Evolutionary conservation across 768 basidiomycete species (phyloP).

Genomic region (Leucosporidium yakuticum): DNA sequence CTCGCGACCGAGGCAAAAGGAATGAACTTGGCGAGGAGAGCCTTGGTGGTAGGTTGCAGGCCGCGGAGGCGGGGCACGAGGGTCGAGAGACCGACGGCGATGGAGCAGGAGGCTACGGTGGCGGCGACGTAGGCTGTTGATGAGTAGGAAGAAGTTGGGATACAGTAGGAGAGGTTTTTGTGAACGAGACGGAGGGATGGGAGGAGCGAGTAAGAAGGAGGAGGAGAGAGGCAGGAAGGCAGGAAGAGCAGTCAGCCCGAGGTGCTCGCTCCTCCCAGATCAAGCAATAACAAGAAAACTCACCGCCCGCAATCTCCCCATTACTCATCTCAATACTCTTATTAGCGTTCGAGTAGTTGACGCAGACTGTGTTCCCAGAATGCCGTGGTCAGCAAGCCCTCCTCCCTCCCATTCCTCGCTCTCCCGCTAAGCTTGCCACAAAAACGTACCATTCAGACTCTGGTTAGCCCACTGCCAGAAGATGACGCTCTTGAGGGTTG

Average conservation of each 20-base stretch:
- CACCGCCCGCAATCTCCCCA: slow-evolving; percentile 43
- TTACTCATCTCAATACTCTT: slow-evolving; percentile 45
- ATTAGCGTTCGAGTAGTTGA: slow-evolving; percentile 47
- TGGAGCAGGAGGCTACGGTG: slow-evolving; percentile 44
- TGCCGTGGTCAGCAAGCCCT: neutral
- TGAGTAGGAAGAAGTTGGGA: neutral
- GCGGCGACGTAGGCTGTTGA: slow-evolving; percentile 45
- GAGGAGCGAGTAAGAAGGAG: neutral
- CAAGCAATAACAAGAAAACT: slow-evolving; percentile 2
- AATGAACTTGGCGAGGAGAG: slow-evolving; percentile 37
- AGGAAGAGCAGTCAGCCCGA: neutral
- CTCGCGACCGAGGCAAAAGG: slow-evolving; percentile 47
- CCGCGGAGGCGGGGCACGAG: slow-evolving; percentile 42
- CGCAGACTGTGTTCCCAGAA: slow-evolving; percentile 20
- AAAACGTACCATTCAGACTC: slow-evolving; percentile 44
- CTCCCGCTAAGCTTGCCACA: neutral
- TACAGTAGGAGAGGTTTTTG: too few relatives aligned
- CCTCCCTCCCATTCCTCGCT: neutral
- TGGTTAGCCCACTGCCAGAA: slow-evolving; percentile 46
- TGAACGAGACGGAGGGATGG: neutral
- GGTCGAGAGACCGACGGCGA: slow-evolving; percentile 45
- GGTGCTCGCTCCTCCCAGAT: neutral
- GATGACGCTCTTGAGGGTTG: slow-evolving; percentile 36
- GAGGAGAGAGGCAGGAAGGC: neutral
- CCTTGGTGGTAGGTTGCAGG: slow-evolving; percentile 20